phyloP scores from a whole-genome alignment of 768 basidiomycete species.

The Amanita thiersii region DNA sequence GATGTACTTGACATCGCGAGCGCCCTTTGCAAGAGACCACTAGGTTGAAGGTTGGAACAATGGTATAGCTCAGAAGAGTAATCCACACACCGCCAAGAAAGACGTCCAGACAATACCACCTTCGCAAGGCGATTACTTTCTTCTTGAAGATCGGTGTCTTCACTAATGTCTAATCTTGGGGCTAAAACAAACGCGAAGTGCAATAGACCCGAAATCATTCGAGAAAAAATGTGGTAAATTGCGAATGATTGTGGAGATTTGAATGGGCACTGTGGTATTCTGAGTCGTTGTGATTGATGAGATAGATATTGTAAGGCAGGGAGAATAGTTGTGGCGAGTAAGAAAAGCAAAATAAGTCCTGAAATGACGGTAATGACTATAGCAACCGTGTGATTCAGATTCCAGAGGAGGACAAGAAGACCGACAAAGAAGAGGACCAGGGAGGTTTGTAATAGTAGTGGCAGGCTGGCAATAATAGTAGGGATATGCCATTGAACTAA shows the following conservation, averaged over 20 bases:
- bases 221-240: no score
- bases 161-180: no score
- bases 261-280: slow-evolving; percentile 4
- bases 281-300: background rate
- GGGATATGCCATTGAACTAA: slow-evolving; percentile 9
- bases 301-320: slow-evolving; percentile 3
- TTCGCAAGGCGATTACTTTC: no score
- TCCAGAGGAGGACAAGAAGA: slow-evolving; percentile 9
- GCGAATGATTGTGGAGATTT: slow-evolving; percentile 6
- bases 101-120: no score
- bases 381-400: background rate
- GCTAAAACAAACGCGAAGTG: no score
- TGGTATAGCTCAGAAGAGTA: no score
- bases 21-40: no score
- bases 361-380: background rate
- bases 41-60: no score
- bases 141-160: no score
- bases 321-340: slow-evolving; percentile 2
- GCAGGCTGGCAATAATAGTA: slow-evolving; percentile 5
- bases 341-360: background rate
- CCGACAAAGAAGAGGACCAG: slow-evolving; percentile 11
- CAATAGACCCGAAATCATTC: no score
- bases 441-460: slow-evolving; percentile 10
- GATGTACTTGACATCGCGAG: no score
- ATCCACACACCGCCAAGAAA: no score